Evolutionary conservation across 2,329 filamentous ascomycete genomes (phyloP), one percentile per base, ranked within the genome.

Genomic region (Trichocomaceae sp.): DNA sequence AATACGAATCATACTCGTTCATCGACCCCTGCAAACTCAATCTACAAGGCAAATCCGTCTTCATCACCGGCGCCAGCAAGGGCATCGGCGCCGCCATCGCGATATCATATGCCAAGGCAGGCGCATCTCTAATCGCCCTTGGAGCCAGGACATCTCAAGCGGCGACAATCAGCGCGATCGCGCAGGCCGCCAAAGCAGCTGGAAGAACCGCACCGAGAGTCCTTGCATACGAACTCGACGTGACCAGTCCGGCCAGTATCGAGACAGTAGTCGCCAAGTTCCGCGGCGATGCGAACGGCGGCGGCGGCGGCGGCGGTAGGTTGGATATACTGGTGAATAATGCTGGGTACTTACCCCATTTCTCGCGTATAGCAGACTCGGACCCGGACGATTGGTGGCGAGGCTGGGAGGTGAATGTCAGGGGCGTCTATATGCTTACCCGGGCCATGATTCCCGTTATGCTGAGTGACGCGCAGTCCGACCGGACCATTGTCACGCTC

Each of bases 11-110:
- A 1, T 39, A 39, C 13, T n/a, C 35, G 6, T 39, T 39, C 35
- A 39, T 39, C 4, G 35, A 39, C 35, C 35, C 35, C 6, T 12
- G 13, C n/a, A 17, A 17, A 39, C 19, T 39, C 6, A 39, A 39
- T 17, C n/a, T 39, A 7, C 15, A n/a, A 2, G 70, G 70, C 33
- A 75, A 75, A 58, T 62, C 67, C 5, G 67, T 79, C 47, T 72
- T 85, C 55, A 75, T 84, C 50, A 81, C 76, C 1, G 82, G 81
- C 8, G 80, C 76, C 0, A 78, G 76, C 2, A 77, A 75, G 41
- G 80, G 80, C 4, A 75, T 83, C 35, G 81, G 82, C 9, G 70
- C 70, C 3, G 73, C 76, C n/a, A 79, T 76, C 2, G 80, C 80
- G 1, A 61, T 79, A n/a, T 76, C 78, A 8, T 84, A 77, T 61